These are phyloP conservation scores for Chondrus crispus DNA, from an alignment of 23 red algal genomes.

Conservation along the genomic window DNA sequence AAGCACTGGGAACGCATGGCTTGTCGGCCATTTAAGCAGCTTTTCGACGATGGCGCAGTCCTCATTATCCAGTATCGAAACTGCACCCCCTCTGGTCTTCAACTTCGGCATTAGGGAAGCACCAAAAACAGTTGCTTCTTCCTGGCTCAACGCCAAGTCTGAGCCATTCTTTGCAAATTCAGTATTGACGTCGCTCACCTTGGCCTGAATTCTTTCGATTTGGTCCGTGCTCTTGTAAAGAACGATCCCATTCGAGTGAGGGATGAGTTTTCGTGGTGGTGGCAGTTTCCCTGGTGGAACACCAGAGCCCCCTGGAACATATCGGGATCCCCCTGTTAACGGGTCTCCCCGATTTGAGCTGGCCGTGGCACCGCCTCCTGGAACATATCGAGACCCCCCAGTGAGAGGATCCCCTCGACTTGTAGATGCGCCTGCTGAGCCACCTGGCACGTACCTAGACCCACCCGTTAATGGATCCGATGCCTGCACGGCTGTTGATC, in stretches of 20 bases:
- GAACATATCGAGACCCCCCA: constrained; percentile 33
- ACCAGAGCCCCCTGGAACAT: constrained; percentile 51
- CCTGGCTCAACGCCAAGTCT: constrained; percentile 15
- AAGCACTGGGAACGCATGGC: constrained; percentile 66
- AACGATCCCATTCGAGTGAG: constrained; percentile 61
- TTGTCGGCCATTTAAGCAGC: constrained; percentile 75
- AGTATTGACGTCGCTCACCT: constrained; percentile 56
- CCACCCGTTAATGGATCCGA: constrained; percentile 83
- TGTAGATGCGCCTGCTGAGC: not conserved
- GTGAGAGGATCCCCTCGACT: constrained; percentile 38
- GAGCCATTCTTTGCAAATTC: constrained; percentile 36
- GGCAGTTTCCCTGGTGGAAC: constrained; percentile 37
- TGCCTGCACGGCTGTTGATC: not conserved
- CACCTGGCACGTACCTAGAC: constrained; percentile 74
- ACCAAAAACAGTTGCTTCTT: constrained; percentile 49
- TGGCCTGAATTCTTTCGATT: constrained; percentile 59
- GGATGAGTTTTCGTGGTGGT: constrained; percentile 68
- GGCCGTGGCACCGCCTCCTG: not conserved
- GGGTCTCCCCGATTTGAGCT: constrained; percentile 5
- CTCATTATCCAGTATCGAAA: constrained; percentile 56
- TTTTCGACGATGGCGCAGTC: constrained; percentile 64
- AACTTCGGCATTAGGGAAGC: constrained; percentile 57
- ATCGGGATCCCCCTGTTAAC: constrained; percentile 47
- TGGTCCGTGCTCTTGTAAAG: constrained; percentile 50
- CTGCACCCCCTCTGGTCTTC: constrained; percentile 1